Conservation (phyloP, 75 land plant genomes). For the Larix kaempferi region DNA sequence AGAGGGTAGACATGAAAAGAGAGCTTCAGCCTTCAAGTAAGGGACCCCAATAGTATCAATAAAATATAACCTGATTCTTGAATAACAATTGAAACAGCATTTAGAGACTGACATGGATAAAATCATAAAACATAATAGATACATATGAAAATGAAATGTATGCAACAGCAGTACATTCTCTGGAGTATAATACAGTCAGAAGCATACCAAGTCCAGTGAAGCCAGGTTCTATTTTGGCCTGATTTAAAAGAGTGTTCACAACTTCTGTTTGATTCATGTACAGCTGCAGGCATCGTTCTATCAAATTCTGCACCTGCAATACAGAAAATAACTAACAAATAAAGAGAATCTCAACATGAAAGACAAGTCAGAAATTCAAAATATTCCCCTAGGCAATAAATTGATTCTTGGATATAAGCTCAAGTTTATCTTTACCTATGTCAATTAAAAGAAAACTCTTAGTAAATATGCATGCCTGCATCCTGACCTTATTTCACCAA, state of each 20-base stretch:
- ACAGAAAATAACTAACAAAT: neutral
- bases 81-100: no score
- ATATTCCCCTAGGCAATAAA: neutral
- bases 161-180: no score
- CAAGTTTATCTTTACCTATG: neutral
- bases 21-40: no score
- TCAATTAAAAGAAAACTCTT: neutral
- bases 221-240: slow-evolving; percentile 92
- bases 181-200: neutral
- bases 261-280: slow-evolving; percentile 96
- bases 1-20: no score
- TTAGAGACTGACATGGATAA: no score
- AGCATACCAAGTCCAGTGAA: slow-evolving; percentile 87
- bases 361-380: neutral
- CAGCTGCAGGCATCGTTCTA: slow-evolving; percentile 90
- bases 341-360: neutral
- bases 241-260: slow-evolving; percentile 65
- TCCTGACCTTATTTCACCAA: neutral
- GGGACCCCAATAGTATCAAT: no score
- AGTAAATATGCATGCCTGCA: no score
- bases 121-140: no score
- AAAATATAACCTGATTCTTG: no score
- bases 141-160: no score
- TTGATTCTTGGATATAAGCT: neutral
- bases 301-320: slow-evolving; percentile 90